Evolutionary conservation across 2,329 filamentous ascomycete species (phyloP).

Genomic region (Neofusicoccum sp.): DNA sequence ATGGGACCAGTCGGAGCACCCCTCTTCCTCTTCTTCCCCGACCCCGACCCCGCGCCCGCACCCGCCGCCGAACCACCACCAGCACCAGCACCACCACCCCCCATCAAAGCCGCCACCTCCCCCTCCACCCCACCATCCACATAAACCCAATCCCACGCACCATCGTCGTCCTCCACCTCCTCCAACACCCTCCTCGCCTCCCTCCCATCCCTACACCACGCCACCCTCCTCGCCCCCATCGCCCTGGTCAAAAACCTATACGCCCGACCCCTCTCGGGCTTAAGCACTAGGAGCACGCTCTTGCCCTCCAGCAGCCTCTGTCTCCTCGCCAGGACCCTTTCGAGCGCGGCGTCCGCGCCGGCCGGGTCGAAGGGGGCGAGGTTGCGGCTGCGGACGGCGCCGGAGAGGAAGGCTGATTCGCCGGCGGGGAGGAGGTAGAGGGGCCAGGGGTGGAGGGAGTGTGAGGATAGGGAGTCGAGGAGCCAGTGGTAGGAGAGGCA

Average conservation of each 20-base stretch:
- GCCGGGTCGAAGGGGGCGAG: constrained; percentile 61
- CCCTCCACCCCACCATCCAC: constrained; percentile 64
- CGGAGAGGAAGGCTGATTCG: constrained; percentile 71
- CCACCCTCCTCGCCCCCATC: constrained; percentile 67
- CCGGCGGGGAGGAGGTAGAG: constrained; percentile 85
- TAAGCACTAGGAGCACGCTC: constrained; percentile 68
- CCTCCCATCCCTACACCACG: constrained; percentile 62
- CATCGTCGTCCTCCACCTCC: constrained; percentile 46
- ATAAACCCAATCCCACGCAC: constrained; percentile 77
- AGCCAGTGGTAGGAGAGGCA: constrained; percentile 84
- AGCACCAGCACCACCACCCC: constrained; percentile 38
- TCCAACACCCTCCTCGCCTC: constrained; percentile 62
- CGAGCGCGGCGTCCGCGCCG: constrained; percentile 40
- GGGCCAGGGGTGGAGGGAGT: constrained; percentile 67
- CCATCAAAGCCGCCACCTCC: constrained; percentile 54
- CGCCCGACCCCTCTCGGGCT: constrained; percentile 57
- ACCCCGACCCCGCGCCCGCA: no score
- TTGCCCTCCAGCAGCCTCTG: constrained; percentile 63
- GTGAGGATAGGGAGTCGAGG: constrained; percentile 64
- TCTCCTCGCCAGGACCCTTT: constrained; percentile 39
- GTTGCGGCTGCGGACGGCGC: constrained; percentile 72
- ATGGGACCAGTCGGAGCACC: constrained; percentile 10
- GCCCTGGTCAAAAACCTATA: constrained; percentile 80
- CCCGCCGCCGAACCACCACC: constrained; percentile 3
- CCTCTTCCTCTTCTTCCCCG: constrained; percentile 45